Conservation (phyloP, 2,329 filamentous ascomycete species). For the Claviceps africana region DNA sequence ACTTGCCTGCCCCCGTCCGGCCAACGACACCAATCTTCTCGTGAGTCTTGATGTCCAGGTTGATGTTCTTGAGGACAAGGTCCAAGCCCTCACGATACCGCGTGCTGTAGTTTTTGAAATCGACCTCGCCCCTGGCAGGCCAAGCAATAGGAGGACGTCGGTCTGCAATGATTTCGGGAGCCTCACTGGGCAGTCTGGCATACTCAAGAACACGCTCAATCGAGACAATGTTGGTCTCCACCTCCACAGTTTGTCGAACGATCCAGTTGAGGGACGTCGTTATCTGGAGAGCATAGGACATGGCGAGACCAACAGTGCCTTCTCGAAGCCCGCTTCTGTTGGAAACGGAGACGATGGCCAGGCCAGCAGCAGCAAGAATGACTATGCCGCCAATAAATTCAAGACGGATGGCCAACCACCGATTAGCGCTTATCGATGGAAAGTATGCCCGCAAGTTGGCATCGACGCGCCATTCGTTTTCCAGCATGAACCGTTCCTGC, state of each 20-base stretch:
- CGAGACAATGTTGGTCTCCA: constrained; percentile 99
- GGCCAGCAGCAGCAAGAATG: constrained; percentile 72
- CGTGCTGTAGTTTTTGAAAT: constrained; percentile 88
- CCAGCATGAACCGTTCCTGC: constrained; percentile 70
- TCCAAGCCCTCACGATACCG: constrained; percentile 83
- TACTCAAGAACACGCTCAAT: constrained; percentile 97
- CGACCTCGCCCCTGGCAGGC: constrained; percentile 77
- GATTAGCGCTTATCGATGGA: constrained; percentile 83
- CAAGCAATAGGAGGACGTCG: constrained; percentile 78
- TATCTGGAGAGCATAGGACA: constrained; percentile 96
- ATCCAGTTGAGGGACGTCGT: constrained; percentile 98
- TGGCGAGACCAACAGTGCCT: constrained; percentile 77
- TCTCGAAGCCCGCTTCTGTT: constrained; percentile 48
- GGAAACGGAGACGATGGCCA: constrained; percentile 69
- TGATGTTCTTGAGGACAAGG: constrained; percentile 85
- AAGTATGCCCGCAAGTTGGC: constrained; percentile 89
- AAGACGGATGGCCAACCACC: constrained; percentile 88
- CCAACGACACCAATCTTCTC: constrained; percentile 98
- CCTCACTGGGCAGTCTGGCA: constrained; percentile 78
- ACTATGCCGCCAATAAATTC: constrained; percentile 93
- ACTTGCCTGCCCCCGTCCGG: constrained; percentile 91
- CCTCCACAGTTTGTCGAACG: constrained; percentile 92
- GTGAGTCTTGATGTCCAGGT: constrained; percentile 80
- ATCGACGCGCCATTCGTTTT: constrained; percentile 97
- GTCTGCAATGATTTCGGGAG: constrained; percentile 82